Percentiles rank a stretch among this genome's conserved stretches.
These are phyloP conservation scores for Cordyceps sp. DNA, from an alignment of 2,329 filamentous ascomycete genomes.

Conservation along the genomic window DNA sequence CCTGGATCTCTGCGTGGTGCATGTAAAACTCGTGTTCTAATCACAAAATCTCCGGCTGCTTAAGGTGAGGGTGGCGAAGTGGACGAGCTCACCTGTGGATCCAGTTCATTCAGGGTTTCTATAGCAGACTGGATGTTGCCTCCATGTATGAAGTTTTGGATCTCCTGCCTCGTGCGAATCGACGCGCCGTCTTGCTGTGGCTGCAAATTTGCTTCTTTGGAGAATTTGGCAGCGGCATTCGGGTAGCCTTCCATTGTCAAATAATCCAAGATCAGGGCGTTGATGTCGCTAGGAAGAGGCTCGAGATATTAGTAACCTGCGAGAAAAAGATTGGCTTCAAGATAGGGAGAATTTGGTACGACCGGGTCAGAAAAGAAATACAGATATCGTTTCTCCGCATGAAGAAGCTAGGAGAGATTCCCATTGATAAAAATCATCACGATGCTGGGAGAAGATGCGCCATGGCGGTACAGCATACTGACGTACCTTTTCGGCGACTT, in stretches of 20 bases:
- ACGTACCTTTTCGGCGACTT: slow-evolving; percentile 77
- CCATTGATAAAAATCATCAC: slow-evolving; percentile 94
- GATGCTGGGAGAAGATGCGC: slow-evolving; percentile 8
- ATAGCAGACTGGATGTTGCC: slow-evolving; percentile 80
- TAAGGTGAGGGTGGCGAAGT: no score
- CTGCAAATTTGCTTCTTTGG: slow-evolving; percentile 76
- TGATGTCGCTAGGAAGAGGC: slow-evolving; percentile 70
- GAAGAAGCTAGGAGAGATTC: slow-evolving; percentile 97
- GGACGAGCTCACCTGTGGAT: slow-evolving; percentile 65
- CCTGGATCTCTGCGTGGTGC: slow-evolving; percentile 93
- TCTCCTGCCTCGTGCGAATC: slow-evolving; percentile 65
- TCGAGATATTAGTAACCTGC: no score
- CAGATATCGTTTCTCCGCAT: slow-evolving; percentile 72
- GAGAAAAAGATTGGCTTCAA: no score
- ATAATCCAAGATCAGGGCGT: slow-evolving; percentile 90
- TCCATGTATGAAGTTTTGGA: slow-evolving; percentile 68
- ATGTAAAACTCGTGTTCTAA: slow-evolving; percentile 88
- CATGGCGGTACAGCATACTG: background rate
- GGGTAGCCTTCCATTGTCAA: slow-evolving; percentile 92
- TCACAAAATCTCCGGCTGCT: no score
- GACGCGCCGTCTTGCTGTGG: slow-evolving; percentile 55
- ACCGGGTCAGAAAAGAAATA: slow-evolving; percentile 46
- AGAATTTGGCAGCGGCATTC: slow-evolving; percentile 82
- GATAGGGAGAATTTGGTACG: no score
- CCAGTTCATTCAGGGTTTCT: slow-evolving; percentile 71